These are phyloP conservation scores for Russula sp. DNA, from an alignment of 768 basidiomycete genomes.

Conservation along the genomic window DNA sequence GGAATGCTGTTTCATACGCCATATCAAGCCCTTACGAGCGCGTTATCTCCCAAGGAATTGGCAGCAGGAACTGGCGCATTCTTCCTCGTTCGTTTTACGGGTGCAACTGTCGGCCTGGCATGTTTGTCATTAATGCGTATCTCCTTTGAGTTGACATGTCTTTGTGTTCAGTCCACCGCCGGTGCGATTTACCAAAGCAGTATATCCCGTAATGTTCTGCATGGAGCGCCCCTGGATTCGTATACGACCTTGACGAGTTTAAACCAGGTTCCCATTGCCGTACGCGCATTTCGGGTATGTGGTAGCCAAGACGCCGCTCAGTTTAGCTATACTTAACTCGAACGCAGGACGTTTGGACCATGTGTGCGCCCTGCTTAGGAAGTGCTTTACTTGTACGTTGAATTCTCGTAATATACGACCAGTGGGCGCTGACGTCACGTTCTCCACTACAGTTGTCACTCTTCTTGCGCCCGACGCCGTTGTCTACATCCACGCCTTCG, in stretches of 20 bases:
- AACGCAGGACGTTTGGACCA: constrained; percentile 21
- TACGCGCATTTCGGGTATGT: constrained; percentile 20
- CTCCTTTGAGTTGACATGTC: constrained; percentile 10
- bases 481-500: constrained; percentile 5
- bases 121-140: constrained; percentile 25
- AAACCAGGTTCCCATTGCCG: constrained; percentile 6
- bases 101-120: constrained; percentile 77
- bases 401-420: not conserved
- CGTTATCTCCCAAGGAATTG: constrained; percentile 58
- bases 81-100: constrained; percentile 82
- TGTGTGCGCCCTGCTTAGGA: constrained; percentile 25
- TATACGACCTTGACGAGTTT: not conserved
- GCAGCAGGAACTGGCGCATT: constrained; percentile 82
- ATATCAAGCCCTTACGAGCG: constrained; percentile 70
- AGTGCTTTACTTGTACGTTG: constrained; percentile 19
- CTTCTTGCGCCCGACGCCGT: constrained; percentile 17
- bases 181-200: constrained; percentile 54
- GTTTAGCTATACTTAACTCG: constrained; percentile 12
- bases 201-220: constrained; percentile 10
- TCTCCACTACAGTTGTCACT: constrained; percentile 15
- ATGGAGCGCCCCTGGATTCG: not conserved
- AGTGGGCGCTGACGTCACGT: constrained; percentile 8
- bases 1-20: constrained; percentile 86
- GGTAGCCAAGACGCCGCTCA: not conserved
- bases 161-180: constrained; percentile 53